Conservation (phyloP, 768 basidiomycete genomes). For the Tricholoma sp. region DNA sequence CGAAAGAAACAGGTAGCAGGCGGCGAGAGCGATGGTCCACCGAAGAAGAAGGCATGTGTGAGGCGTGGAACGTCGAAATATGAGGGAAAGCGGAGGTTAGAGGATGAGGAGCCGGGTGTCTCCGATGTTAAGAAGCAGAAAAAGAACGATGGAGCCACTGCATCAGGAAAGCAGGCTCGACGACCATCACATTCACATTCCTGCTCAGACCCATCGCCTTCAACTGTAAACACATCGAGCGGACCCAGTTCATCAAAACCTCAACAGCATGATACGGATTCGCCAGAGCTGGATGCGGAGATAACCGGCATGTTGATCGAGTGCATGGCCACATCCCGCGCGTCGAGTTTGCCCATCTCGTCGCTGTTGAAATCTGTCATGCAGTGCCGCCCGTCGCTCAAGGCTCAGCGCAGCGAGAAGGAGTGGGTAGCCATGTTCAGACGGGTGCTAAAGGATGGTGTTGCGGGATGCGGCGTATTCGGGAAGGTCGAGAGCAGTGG, state of each 20-base stretch:
- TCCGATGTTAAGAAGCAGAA: constrained; percentile 19
- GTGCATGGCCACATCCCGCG: constrained; percentile 65
- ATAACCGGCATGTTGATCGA: constrained; percentile 67
- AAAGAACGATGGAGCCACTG: constrained; percentile 7
- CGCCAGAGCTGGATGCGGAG: constrained; percentile 24
- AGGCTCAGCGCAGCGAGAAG: constrained; percentile 30
- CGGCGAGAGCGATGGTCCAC: constrained; percentile 7
- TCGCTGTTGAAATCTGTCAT: constrained; percentile 48
- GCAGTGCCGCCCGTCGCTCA: constrained; percentile 49
- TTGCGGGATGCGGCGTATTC: constrained; percentile 56
- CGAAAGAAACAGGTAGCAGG: constrained; percentile 17
- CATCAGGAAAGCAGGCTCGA: not conserved
- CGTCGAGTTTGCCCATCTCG: constrained; percentile 56
- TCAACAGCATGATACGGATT: constrained; percentile 2
- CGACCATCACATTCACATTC: not conserved
- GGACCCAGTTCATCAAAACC: not conserved
- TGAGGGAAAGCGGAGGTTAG: constrained; percentile 7
- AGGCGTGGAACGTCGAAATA: not conserved
- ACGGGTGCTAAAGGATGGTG: constrained; percentile 41
- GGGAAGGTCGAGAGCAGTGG: constrained; percentile 67
- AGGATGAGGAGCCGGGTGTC: constrained; percentile 8
- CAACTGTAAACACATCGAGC: not conserved
- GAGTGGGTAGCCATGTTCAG: constrained; percentile 50
- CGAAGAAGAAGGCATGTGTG: constrained; percentile 17
- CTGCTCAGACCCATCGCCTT: not conserved